These are phyloP conservation scores for Podospora anserina DNA, from an alignment of 495 filamentous ascomycete genomes.

Conservation along the genomic window DNA sequence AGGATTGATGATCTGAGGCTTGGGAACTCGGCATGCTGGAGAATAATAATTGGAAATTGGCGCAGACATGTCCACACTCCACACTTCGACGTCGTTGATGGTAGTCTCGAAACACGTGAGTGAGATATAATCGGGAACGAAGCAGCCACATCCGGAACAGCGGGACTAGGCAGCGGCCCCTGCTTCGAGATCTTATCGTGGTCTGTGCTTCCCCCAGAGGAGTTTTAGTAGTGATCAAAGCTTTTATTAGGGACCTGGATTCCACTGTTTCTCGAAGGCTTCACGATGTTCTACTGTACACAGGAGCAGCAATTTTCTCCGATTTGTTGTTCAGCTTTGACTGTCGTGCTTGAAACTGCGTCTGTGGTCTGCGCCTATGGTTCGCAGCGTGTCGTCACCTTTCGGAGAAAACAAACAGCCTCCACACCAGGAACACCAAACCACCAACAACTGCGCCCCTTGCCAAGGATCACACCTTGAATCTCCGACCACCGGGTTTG, in stretches of 20 bases:
- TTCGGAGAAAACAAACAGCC: conserved; percentile 5
- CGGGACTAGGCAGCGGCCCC: conserved; percentile 5
- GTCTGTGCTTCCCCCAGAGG: neutral
- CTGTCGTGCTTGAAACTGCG: neutral
- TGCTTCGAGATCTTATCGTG: conserved; percentile 1
- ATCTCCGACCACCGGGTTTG: conserved; percentile 16
- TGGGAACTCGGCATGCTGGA: neutral
- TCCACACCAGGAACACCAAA: neutral
- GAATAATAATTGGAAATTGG: neutral
- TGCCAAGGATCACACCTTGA: conserved; percentile 11
- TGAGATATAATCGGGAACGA: conserved; percentile 9
- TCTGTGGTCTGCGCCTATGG: neutral
- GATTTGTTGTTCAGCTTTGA: conserved; percentile 16
- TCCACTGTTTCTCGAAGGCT: conserved; percentile 4
- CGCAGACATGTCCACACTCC: neutral
- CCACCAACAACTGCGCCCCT: neutral
- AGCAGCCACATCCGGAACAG: conserved; percentile 13
- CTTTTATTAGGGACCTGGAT: neutral
- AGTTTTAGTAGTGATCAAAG: too few relatives aligned
- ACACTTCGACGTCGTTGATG: neutral
- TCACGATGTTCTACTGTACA: neutral
- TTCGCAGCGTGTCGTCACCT: neutral
- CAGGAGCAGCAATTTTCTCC: conserved; percentile 18
- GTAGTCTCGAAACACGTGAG: neutral
- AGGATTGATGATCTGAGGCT: neutral